Evolutionary conservation across 2,329 filamentous ascomycete genomes (phyloP).

Genomic region (Exophiala aquamarina): DNA sequence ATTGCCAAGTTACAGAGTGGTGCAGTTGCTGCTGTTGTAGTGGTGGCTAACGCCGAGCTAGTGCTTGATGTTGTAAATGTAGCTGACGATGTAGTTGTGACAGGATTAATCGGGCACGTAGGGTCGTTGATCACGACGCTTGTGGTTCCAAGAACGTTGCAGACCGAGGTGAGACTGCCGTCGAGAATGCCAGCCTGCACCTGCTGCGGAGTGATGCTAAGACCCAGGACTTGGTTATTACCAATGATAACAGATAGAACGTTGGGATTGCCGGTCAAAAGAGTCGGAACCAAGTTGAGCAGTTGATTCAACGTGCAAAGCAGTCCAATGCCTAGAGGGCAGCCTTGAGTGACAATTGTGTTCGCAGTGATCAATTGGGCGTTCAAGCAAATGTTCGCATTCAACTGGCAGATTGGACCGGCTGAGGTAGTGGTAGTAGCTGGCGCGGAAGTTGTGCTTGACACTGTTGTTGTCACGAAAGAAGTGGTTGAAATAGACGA

Average conservation of each 20-base stretch:
- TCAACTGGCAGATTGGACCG: slow-evolving; percentile 9
- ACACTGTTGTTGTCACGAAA: not conserved
- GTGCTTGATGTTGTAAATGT: not conserved
- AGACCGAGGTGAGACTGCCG: slow-evolving; percentile 6
- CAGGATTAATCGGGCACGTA: slow-evolving; percentile 6
- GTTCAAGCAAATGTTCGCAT: slow-evolving; percentile 12
- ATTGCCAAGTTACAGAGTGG: slow-evolving; percentile 1
- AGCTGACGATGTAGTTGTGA: not conserved
- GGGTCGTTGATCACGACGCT: slow-evolving; percentile 11
- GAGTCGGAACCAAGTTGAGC: slow-evolving; percentile 4
- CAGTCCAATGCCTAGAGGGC: slow-evolving; percentile 9
- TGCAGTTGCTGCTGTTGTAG: slow-evolving; percentile 1
- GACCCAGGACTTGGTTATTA: slow-evolving; percentile 11
- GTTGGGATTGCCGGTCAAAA: slow-evolving; percentile 5
- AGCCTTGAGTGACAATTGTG: slow-evolving; percentile 8
- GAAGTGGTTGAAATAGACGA: slow-evolving; percentile 3
- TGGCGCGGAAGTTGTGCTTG: slow-evolving; percentile 9
- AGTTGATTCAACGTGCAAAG: slow-evolving; percentile 9
- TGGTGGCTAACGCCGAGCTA: not conserved
- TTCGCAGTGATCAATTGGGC: slow-evolving; percentile 12
- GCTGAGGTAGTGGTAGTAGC: slow-evolving; percentile 8
- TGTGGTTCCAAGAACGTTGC: not conserved
- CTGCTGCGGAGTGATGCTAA: slow-evolving; percentile 12
- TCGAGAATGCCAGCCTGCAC: slow-evolving; percentile 8
- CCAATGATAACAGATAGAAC: slow-evolving; percentile 6